Evolutionary conservation across 1,284 basidiomycete genomes (phyloP), one percentile per base, ranked within the genome.

Genomic region (Afroboletus lepidellus): DNA sequence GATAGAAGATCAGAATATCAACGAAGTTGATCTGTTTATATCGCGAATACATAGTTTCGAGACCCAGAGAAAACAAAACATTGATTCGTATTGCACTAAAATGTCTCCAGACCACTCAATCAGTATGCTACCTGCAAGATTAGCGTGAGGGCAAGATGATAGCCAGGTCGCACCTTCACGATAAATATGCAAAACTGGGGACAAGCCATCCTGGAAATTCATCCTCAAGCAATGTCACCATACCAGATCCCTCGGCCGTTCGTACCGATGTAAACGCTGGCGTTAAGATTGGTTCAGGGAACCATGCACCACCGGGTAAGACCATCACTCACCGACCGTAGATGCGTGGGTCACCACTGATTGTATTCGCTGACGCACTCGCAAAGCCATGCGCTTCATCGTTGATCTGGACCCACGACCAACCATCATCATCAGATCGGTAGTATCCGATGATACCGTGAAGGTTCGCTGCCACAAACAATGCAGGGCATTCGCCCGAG

Each of bases 371-470:
- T 42, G 68, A 63, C n/a, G 71, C 76, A 24, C 75, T 73, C 23
- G 78, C 83, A 57, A 86, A 85, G 15, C 83, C 82, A 64, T 84
- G 80, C 5, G 72, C 64, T 30, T 74, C 78, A 58, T 85, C 83
- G 61, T 83, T 81, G 53, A 85, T 82, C 66, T 79, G 72, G 3
- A 81, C 74, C 83, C 83, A 85, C 59, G 74, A 81, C 12, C 70
- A 72, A 46, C 83, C 83, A 24, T 66, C 65, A 60, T 86, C 77
- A 60, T 85, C 82, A 3, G 79, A 80, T 48, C 83, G 74, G 67
- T 77, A 84, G 27, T 57, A 52, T n/a, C 54, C 50, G 4, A 52
- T 25, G 1, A 16, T 43, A 9, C 39, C 43, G 1, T 46, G 6
- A 3, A 53, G 3, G 21, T 52, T 29, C 3, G 39, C 50, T 15